Evolutionary conservation across 768 basidiomycete genomes (phyloP).

Genomic region (Brasilioporus rufonigricans): DNA sequence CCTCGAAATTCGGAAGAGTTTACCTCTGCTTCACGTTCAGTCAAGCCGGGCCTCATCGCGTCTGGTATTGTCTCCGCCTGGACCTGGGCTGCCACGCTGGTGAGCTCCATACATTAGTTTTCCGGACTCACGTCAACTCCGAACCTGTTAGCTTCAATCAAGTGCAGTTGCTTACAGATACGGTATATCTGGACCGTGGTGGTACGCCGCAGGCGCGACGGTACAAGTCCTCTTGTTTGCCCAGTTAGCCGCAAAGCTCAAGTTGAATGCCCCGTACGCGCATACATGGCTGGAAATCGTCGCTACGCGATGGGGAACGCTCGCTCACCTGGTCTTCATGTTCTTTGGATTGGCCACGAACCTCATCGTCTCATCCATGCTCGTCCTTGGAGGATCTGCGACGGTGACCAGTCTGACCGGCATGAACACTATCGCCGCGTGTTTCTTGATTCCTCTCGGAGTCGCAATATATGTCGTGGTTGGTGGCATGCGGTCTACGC

Average conservation of each 20-base stretch:
- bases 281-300: constrained; percentile 91
- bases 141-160: constrained; percentile 57
- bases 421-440: constrained; percentile 87
- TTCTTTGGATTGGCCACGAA: constrained; percentile 93
- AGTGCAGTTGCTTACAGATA: constrained; percentile 85
- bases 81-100: constrained; percentile 85
- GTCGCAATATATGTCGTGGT: constrained; percentile 88
- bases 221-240: constrained; percentile 92
- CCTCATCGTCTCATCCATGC: constrained; percentile 87
- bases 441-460: constrained; percentile 86
- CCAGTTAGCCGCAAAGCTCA: constrained; percentile 86
- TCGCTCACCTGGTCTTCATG: constrained; percentile 82
- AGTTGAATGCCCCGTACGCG: constrained; percentile 84
- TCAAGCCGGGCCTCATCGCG: constrained; percentile 91
- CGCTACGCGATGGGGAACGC: constrained; percentile 71
- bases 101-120: constrained; percentile 22
- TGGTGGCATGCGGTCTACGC: constrained; percentile 83
- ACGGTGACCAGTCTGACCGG: constrained; percentile 88
- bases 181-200: constrained; percentile 85
- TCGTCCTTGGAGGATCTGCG: constrained; percentile 77
- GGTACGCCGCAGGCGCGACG: constrained; percentile 89
- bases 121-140: not conserved
- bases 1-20: constrained; percentile 82
- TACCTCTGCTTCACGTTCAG: constrained; percentile 73
- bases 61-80: constrained; percentile 91